These are phyloP conservation scores for Cerrena zonata DNA, from an alignment of 1,284 basidiomycete species.

Conservation along the genomic window DNA sequence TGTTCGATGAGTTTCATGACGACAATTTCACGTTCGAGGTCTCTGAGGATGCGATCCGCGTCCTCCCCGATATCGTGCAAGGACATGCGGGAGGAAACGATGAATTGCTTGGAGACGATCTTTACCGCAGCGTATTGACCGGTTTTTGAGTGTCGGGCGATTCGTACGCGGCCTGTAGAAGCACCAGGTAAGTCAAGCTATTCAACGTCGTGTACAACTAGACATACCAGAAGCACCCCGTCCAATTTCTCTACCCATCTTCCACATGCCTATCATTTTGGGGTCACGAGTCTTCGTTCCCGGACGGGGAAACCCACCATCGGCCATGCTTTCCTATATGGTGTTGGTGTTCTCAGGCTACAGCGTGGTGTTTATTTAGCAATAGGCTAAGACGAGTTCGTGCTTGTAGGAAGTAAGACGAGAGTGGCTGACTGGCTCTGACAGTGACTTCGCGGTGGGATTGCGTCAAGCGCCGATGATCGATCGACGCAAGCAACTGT, in stretches of 20 bases:
- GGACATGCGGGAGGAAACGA: constrained; percentile 67
- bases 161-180: constrained; percentile 76
- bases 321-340: no score
- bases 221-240: constrained; percentile 83
- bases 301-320: not conserved
- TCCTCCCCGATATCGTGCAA: constrained; percentile 65
- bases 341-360: no score
- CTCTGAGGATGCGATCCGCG: constrained; percentile 63
- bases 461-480: no score
- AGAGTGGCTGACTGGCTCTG: no score
- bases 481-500: no score
- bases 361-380: no score
- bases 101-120: constrained; percentile 82
- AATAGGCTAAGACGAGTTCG: no score
- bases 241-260: constrained; percentile 88
- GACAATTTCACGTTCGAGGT: constrained; percentile 94
- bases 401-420: no score
- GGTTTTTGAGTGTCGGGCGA: constrained; percentile 84
- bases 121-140: constrained; percentile 93
- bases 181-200: constrained; percentile 5
- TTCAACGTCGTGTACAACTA: constrained; percentile 1
- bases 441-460: no score
- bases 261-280: constrained; percentile 87
- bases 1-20: constrained; percentile 99
- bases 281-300: constrained; percentile 38